Conservation (phyloP, 75 land plant genomes). For the Azolla pinnata region DNA sequence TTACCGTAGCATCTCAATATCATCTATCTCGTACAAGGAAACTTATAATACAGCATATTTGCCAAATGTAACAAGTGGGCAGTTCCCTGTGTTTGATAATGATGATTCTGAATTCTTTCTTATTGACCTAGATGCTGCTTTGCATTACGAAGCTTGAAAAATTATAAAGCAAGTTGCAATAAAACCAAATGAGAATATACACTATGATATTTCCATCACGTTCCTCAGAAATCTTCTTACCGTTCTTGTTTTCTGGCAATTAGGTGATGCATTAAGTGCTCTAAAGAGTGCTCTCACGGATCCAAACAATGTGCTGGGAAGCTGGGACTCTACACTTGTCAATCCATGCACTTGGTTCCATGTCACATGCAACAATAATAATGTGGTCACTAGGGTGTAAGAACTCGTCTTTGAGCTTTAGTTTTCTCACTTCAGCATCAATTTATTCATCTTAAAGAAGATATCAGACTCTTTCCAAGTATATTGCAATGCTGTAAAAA, state of each 20-base stretch:
- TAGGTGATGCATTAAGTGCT: slow-evolving; percentile 53
- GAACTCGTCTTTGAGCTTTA: background rate
- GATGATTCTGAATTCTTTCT: no score
- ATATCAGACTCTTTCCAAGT: background rate
- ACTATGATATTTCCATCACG: no score
- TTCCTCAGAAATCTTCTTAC: no score
- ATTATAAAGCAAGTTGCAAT: no score
- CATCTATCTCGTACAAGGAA: no score
- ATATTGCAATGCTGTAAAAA: background rate
- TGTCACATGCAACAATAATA: slow-evolving; percentile 39
- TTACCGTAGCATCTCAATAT: no score
- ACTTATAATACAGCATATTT: no score
- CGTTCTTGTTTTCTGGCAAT: background rate
- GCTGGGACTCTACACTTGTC: slow-evolving; percentile 59
- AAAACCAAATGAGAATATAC: no score
- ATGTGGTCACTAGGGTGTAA: slow-evolving; percentile 51
- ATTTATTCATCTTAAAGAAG: background rate
- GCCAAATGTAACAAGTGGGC: no score
- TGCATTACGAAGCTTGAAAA: no score
- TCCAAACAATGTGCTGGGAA: slow-evolving; percentile 40
- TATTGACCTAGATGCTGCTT: no score
- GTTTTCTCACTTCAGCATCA: background rate
- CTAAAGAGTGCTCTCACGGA: slow-evolving; percentile 29
- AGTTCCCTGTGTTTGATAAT: no score
- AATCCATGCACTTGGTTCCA: slow-evolving; percentile 68